Evolutionary conservation across 2,329 filamentous ascomycete genomes (phyloP).

Genomic region (Calycina herbarum): DNA sequence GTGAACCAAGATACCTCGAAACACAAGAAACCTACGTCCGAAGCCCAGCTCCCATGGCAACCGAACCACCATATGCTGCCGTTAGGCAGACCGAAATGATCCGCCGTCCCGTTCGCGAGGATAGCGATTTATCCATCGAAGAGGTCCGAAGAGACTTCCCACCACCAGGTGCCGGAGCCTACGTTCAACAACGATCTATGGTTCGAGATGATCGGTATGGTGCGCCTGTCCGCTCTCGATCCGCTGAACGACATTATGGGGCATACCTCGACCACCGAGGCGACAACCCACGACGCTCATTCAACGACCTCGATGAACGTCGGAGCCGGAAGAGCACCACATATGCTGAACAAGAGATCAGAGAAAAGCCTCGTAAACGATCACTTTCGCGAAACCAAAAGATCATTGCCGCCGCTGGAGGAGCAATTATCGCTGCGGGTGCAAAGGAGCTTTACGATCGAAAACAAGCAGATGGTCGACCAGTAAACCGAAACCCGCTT

Average conservation of each 20-base stretch:
- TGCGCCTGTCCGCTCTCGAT: constrained; percentile 59
- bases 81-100: constrained; percentile 55
- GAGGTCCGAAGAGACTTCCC: constrained; percentile 84
- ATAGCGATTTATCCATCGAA: constrained; percentile 75
- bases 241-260: constrained; percentile 61
- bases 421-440: constrained; percentile 63
- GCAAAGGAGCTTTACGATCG: constrained; percentile 68
- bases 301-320: constrained; percentile 46
- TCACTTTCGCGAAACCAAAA: constrained; percentile 63
- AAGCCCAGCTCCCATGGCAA: constrained; percentile 25
- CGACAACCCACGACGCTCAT: constrained; percentile 47
- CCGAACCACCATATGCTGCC: constrained; percentile 33
- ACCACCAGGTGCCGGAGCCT: constrained; percentile 47
- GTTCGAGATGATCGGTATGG: constrained; percentile 37
- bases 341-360: constrained; percentile 60
- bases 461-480: constrained; percentile 50
- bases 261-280: constrained; percentile 57
- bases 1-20: constrained; percentile 55
- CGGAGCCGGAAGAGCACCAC: constrained; percentile 48
- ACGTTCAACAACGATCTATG: constrained; percentile 28
- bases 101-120: constrained; percentile 60
- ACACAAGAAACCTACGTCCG: constrained; percentile 39
- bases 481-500: constrained; percentile 56
- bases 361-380: constrained; percentile 44
- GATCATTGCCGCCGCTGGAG: constrained; percentile 65